These are phyloP conservation scores for Sordariomycetes sp. DNA, from an alignment of 2,329 filamentous ascomycete species.

Conservation along the genomic window DNA sequence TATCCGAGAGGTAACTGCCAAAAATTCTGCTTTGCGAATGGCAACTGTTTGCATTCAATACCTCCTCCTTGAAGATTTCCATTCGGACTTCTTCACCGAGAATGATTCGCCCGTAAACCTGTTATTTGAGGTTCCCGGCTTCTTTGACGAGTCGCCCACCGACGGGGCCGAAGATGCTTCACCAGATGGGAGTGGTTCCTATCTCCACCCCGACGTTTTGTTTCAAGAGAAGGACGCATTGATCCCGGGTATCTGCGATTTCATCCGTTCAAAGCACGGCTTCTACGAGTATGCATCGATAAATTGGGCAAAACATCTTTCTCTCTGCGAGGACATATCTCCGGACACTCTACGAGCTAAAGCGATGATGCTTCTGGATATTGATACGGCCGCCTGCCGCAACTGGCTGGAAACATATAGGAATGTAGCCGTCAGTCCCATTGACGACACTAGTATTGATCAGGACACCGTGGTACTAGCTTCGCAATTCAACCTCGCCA, in stretches of 20 bases:
- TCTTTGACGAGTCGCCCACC: too few species aligned
- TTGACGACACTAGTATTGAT: constrained; percentile 10
- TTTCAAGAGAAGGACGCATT: constrained; percentile 14
- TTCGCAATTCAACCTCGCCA: constrained; percentile 19
- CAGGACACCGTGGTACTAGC: constrained; percentile 16
- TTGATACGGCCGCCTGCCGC: constrained; percentile 7
- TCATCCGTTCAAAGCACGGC: constrained; percentile 13
- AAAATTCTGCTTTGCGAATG: constrained; percentile 8
- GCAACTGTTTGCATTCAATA: constrained; percentile 13
- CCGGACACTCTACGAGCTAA: constrained; percentile 9
- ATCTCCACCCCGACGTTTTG: constrained; percentile 11
- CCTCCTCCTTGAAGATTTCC: constrained; percentile 23
- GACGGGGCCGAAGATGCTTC: too few species aligned
- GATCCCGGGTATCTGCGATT: constrained; percentile 12
- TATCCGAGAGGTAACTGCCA: constrained; percentile 4
- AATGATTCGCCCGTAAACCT: too few species aligned
- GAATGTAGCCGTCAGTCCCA: constrained; percentile 11
- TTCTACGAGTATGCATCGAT: constrained; percentile 25
- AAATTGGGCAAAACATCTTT: constrained; percentile 25
- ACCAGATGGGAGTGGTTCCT: too few species aligned
- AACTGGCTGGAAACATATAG: constrained; percentile 25
- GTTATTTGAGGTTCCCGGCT: too few species aligned
- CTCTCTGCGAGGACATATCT: constrained; percentile 10
- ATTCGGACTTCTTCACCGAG: constrained; percentile 17
- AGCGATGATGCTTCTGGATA: constrained; percentile 10